Percentiles rank a stretch among this genome's conserved stretches.
phyloP scores from a whole-genome alignment of 73 alveolate genomes.

The Symbiodinium natans region DNA sequence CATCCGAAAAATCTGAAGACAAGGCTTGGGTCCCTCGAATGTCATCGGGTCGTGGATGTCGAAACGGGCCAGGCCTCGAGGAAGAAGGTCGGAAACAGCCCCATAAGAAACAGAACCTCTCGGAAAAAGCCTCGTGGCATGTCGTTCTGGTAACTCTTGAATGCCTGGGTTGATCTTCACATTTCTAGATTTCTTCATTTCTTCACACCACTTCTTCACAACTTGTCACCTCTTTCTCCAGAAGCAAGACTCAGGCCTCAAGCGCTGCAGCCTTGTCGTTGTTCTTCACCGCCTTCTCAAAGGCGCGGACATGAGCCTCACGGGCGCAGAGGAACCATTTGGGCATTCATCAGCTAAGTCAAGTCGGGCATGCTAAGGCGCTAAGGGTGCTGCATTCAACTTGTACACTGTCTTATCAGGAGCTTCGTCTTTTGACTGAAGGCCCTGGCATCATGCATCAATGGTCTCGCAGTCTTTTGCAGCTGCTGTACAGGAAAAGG shows the following conservation, averaged over 20 bases:
- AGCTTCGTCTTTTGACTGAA: constrained; percentile 70
- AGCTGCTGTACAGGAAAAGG: neutral
- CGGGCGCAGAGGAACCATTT: no score
- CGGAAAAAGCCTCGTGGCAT: constrained; percentile 17
- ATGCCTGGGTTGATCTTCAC: constrained; percentile 2
- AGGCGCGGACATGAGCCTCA: constrained; percentile 76
- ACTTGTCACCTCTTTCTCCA: neutral
- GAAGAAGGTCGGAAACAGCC: neutral
- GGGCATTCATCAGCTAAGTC: no score
- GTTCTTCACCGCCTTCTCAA: constrained; percentile 62
- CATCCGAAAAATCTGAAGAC: neutral
- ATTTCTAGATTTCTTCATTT: neutral
- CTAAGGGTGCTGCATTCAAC: constrained; percentile 2
- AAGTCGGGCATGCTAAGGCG: no score
- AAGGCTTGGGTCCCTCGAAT: constrained; percentile 71
- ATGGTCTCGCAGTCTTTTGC: no score
- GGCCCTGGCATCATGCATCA: constrained; percentile 36
- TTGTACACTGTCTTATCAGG: constrained; percentile 74
- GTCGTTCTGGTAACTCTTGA: constrained; percentile 72
- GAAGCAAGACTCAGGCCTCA: constrained; percentile 2
- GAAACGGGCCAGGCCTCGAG: constrained; percentile 51
- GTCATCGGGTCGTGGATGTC: constrained; percentile 76
- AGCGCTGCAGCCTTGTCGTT: constrained; percentile 76
- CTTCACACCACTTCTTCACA: neutral
- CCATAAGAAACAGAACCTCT: neutral